These are phyloP conservation scores for Oidium heveae DNA, from an alignment of 2,329 filamentous ascomycete species.

Conservation along the genomic window DNA sequence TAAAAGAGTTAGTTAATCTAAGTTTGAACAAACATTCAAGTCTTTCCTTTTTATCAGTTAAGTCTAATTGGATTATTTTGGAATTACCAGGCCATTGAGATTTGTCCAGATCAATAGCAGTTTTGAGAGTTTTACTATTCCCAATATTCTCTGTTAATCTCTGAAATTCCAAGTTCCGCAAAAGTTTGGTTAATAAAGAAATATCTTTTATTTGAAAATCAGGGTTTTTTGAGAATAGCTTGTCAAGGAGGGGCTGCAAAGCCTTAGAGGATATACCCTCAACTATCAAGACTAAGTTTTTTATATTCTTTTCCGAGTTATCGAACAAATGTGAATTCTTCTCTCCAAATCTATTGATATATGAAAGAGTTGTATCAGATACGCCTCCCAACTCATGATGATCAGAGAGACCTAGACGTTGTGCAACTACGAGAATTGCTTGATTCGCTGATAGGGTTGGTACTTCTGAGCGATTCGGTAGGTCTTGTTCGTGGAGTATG, in stretches of 20 bases:
- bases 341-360: constrained; percentile 35
- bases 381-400: constrained; percentile 20
- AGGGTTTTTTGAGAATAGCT: constrained; percentile 17
- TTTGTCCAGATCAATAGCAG: constrained; percentile 11
- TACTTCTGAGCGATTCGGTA: constrained; percentile 19
- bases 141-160: constrained; percentile 7
- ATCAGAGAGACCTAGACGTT: constrained; percentile 23
- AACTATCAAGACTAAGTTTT: constrained; percentile 33
- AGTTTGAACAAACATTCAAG: background rate
- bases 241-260: constrained; percentile 18
- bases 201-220: constrained; percentile 25
- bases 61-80: constrained; percentile 9
- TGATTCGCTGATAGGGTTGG: constrained; percentile 20
- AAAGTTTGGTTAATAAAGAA: constrained; percentile 12
- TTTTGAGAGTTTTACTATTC: constrained; percentile 7
- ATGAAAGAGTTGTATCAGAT: constrained; percentile 19
- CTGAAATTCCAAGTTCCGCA: constrained; percentile 12
- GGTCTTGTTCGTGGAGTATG: constrained; percentile 17
- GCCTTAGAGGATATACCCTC: constrained; percentile 27
- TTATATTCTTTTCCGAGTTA: constrained; percentile 6
- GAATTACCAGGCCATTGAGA: constrained; percentile 15
- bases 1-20: background rate
- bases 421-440: constrained; percentile 31
- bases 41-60: constrained; percentile 8
- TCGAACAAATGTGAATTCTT: constrained; percentile 24